phyloP scores from a whole-genome alignment of 2,329 filamentous ascomycete species.

The Fusarium sambucinum region DNA sequence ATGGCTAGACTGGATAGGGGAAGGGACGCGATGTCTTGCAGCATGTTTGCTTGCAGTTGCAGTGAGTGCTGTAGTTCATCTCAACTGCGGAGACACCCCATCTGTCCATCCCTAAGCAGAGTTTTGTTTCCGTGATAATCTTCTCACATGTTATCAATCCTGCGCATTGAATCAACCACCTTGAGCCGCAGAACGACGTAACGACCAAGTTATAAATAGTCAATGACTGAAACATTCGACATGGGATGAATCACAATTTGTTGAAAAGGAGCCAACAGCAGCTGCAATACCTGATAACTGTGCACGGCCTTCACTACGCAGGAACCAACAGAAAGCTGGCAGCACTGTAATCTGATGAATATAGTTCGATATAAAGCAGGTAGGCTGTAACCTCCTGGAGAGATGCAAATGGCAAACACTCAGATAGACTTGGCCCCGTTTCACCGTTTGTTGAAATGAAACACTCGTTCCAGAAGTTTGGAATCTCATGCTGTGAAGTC shows the following conservation, averaged over 20 bases:
- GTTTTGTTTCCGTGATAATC: neutral
- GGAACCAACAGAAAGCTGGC: conserved; percentile 17
- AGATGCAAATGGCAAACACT: neutral
- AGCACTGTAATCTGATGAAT: neutral
- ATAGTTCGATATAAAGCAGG: neutral
- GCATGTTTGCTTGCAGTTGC: conserved; percentile 18
- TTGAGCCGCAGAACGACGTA: conserved; percentile 2
- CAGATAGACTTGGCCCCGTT: conserved; percentile 24
- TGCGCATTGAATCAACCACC: neutral
- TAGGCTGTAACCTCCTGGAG: neutral
- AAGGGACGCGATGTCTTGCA: conserved; percentile 34
- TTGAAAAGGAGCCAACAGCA: conserved; percentile 19
- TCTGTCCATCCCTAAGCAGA: conserved; percentile 3
- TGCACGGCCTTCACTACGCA: conserved; percentile 21
- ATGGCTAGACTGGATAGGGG: conserved; percentile 40
- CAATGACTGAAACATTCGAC: conserved; percentile 3
- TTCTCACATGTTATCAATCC: conserved; percentile 16
- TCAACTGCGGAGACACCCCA: conserved; percentile 25
- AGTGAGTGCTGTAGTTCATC: neutral
- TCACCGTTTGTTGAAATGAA: conserved; percentile 15
- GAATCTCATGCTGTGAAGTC: conserved; percentile 10
- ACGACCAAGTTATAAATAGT: neutral
- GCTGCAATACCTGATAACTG: conserved; percentile 13
- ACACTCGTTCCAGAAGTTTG: conserved; percentile 11
- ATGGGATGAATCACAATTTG: neutral